These are phyloP conservation scores for Pseudocercospora cruenta DNA, from an alignment of 2,329 filamentous ascomycete species.

Conservation along the genomic window DNA sequence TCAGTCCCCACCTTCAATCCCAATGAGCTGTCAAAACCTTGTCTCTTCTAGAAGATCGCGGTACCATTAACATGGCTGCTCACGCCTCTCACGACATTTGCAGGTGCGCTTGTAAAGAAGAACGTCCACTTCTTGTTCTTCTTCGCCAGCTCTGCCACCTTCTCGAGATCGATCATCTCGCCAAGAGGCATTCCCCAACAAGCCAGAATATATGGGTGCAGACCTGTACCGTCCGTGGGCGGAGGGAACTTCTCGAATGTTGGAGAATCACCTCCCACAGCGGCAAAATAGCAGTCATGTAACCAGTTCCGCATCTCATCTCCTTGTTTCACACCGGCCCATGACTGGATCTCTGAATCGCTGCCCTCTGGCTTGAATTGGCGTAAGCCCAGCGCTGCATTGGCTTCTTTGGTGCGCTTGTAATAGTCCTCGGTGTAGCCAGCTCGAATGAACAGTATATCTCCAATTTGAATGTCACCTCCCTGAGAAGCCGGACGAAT, in stretches of 20 bases:
- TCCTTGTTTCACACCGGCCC: constrained; percentile 57
- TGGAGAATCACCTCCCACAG: constrained; percentile 65
- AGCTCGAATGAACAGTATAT: constrained; percentile 68
- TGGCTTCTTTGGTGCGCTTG: constrained; percentile 37
- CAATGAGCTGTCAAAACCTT: background rate
- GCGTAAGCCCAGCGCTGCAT: constrained; percentile 44
- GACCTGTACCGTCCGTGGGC: constrained; percentile 20
- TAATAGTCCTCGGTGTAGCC: constrained; percentile 65
- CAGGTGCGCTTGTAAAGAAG: constrained; percentile 63
- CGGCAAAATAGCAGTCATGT: constrained; percentile 70
- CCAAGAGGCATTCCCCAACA: constrained; percentile 60
- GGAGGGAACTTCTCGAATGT: constrained; percentile 68
- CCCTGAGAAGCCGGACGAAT: constrained; percentile 60
- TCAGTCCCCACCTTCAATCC: no score
- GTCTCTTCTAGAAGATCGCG: constrained; percentile 39
- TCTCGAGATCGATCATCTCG: constrained; percentile 61
- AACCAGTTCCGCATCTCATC: constrained; percentile 65
- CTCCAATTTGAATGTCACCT: constrained; percentile 61
- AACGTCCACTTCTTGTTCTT: constrained; percentile 61
- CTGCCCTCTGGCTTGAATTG: constrained; percentile 50
- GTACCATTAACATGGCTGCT: constrained; percentile 50
- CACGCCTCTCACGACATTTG: constrained; percentile 60
- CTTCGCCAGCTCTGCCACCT: constrained; percentile 59
- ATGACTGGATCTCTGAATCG: constrained; percentile 42
- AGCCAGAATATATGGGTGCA: constrained; percentile 55